Evolutionary conservation across 345 rosid species (phyloP).

Genomic region (Aquilaria yunnanensis): DNA sequence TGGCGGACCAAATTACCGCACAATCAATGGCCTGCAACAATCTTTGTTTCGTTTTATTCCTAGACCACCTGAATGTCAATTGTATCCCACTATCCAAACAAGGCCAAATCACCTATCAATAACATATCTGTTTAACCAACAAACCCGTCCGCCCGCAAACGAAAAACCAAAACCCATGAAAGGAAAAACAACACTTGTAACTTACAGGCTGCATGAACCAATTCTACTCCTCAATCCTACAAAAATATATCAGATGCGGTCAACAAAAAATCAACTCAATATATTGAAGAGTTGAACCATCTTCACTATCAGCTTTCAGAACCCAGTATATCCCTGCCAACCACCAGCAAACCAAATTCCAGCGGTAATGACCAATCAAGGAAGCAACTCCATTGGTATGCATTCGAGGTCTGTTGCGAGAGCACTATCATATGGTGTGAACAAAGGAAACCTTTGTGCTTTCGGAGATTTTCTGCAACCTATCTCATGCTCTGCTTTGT

Average conservation of each 20-base stretch:
- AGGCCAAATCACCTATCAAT: slow-evolving; percentile 7
- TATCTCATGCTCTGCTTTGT: slow-evolving; percentile 75
- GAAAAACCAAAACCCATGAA: too few species aligned
- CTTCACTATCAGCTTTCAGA: slow-evolving; percentile 17
- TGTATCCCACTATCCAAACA: slow-evolving; percentile 10
- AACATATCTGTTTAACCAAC: slow-evolving; percentile 4
- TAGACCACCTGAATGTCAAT: slow-evolving; percentile 10
- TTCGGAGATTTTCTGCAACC: slow-evolving; percentile 11
- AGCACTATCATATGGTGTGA: slow-evolving; percentile 2
- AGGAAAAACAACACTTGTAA: background rate
- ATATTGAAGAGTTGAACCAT: slow-evolving; percentile 18
- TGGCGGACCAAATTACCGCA: too few species aligned
- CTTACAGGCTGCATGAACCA: slow-evolving; percentile 7
- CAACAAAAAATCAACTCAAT: slow-evolving; percentile 10
- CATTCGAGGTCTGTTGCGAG: slow-evolving; percentile 6
- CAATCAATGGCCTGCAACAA: too few species aligned
- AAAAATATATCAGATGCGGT: slow-evolving; percentile 9
- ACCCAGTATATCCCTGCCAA: slow-evolving; percentile 4
- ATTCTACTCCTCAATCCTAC: slow-evolving; percentile 24
- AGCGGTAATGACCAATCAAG: slow-evolving; percentile 9
- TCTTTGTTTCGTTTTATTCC: too few species aligned
- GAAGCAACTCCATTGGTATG: slow-evolving; percentile 17
- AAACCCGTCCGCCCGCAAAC: background rate
- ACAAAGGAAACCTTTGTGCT: background rate
- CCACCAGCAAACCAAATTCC: slow-evolving; percentile 13